Base-by-base conservation (phyloP, 2,329 filamentous ascomycete genomes). In the Tolypocladium cylindrosporum region DNA sequence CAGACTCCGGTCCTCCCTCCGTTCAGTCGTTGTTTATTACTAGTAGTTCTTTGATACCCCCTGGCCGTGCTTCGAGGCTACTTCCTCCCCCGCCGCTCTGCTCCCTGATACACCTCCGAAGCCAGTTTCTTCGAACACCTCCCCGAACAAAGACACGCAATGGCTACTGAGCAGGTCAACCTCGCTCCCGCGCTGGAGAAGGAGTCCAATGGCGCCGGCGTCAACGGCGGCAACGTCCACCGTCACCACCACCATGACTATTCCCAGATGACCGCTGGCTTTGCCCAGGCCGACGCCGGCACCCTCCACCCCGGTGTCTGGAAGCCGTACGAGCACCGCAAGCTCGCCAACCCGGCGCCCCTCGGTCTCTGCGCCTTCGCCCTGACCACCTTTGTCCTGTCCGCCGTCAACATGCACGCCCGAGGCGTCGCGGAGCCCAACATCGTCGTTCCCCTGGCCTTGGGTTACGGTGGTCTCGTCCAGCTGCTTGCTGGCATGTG, bases 401-500 rank as follows among this genome's bases (percentile, higher is more conserved):
- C 87, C 37, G 77, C 81, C 65, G 79, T 93, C 74, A 93, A 93
- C 76, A 78, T 90, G 72, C 77, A 82, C 56, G 76, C 85, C 3
- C 81, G 85, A 14, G 79, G 78, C 58, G 76, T 91, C 57, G 72
- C 72, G 1, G 71, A 69, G 3, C 85, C 88, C 53, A 88, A 85
- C 68, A 81, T 93, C 57, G 84, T 87, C 51, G 78, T 91, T 11
- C 82, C 83, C 16, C 74, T 87, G 36, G 88, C 88, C 5, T 86
- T 87, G 64, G 89, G 82, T 40, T 92, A 91, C 69, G 89, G 89
- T 66, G 89, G 88, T 65, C 77, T 91, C 19, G 84, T 92, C 48
- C 90, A 94, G 76, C 78, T 93, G 55, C 77, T 90, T 27, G 87
- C 89, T 63, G 90, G 90, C 76, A 94, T 93, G 90, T 94, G 90